A percentile compares a stretch with the other conserved stretches of the same genome.
These are phyloP conservation scores for Mortierella alpina DNA, from an alignment of 192 early-diverging fungal genomes.

Conservation along the genomic window DNA sequence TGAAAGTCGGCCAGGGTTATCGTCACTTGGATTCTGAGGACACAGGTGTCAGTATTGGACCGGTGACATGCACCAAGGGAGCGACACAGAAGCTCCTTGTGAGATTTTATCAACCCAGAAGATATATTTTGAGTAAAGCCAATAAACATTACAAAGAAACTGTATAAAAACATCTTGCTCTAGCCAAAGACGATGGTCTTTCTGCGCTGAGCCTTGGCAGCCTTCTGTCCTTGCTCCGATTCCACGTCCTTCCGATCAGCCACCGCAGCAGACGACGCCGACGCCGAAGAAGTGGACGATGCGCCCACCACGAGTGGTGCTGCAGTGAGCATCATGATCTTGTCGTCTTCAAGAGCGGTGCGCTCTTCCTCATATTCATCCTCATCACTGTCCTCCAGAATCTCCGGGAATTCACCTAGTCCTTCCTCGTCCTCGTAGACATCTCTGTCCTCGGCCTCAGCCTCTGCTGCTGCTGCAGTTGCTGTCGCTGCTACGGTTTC, in stretches of 20 bases:
- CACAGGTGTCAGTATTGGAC: too few species aligned
- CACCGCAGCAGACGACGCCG: background rate
- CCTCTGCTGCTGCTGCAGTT: background rate
- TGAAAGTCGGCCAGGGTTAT: too few species aligned
- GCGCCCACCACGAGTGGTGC: background rate
- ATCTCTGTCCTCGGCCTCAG: background rate
- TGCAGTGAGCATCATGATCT: background rate
- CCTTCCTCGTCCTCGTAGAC: slow-evolving; percentile 21
- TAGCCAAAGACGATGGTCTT: slow-evolving; percentile 40
- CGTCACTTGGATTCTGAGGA: too few species aligned
- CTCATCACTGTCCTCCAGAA: slow-evolving; percentile 37
- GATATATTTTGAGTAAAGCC: too few species aligned
- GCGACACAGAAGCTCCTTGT: too few species aligned
- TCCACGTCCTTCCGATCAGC: background rate
- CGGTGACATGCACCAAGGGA: too few species aligned
- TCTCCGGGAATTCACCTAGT: slow-evolving; percentile 32
- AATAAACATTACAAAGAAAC: background rate
- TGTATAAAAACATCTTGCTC: background rate
- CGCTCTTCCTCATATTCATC: slow-evolving; percentile 17
- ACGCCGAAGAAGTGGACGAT: background rate
- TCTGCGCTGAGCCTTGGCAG: slow-evolving; percentile 18
- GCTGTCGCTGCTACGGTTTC: background rate
- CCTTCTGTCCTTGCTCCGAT: slow-evolving; percentile 4
- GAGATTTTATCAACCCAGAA: too few species aligned
- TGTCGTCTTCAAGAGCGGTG: background rate